Evolutionary conservation across 164 flowering plant genomes (phyloP).

Genomic region (Aristolochia contorta): DNA sequence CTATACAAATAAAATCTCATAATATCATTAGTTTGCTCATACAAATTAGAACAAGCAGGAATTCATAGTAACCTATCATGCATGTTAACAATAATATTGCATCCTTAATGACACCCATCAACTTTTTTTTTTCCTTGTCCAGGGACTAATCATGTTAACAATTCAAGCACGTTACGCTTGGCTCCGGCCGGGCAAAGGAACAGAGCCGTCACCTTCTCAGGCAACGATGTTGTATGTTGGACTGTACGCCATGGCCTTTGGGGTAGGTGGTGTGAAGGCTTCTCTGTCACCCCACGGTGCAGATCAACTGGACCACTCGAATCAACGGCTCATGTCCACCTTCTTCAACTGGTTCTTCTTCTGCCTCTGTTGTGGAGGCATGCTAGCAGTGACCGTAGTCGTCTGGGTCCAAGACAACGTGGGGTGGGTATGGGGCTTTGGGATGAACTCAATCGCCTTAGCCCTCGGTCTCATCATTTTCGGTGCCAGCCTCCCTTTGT

Average conservation of each 20-base stretch:
- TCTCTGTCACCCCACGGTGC: slow-evolving; percentile 77
- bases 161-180: slow-evolving; percentile 39
- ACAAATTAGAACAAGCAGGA: too few relatives aligned
- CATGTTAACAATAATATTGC: too few relatives aligned
- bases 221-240: slow-evolving; percentile 8
- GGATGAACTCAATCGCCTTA: slow-evolving; percentile 45
- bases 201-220: slow-evolving; percentile 40
- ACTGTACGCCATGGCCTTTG: slow-evolving; percentile 66
- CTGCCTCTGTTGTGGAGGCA: slow-evolving; percentile 62
- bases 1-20: too few relatives aligned
- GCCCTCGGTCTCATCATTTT: slow-evolving; percentile 52
- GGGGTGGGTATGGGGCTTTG: slow-evolving; percentile 89
- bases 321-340: slow-evolving; percentile 58
- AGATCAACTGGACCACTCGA: slow-evolving; percentile 58
- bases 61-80: background rate
- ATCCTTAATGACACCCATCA: background rate
- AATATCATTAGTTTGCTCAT: too few relatives aligned
- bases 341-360: slow-evolving; percentile 79
- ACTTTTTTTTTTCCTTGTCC: slow-evolving; percentile 8
- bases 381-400: slow-evolving; percentile 70
- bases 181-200: slow-evolving; percentile 31
- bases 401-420: slow-evolving; percentile 88
- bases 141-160: slow-evolving; percentile 70
- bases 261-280: slow-evolving; percentile 88
- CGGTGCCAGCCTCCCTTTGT: slow-evolving; percentile 50